Evolutionary conservation across 2,329 filamentous ascomycete genomes (phyloP), one percentile per base, ranked within the genome.

Genomic region (Zasmidium citrigriseum): DNA sequence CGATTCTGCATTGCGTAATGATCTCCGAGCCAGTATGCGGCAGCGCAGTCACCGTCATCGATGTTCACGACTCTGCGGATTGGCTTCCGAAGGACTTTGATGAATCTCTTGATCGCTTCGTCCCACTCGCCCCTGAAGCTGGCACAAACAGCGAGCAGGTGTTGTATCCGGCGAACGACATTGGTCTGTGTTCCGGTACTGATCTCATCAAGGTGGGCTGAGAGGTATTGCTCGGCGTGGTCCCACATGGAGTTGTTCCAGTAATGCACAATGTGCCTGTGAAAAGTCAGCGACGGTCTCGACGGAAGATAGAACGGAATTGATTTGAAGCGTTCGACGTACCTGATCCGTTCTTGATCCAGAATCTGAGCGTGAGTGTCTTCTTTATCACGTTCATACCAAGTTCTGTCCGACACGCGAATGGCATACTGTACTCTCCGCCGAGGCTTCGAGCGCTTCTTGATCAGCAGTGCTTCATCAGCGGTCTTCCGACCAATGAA

Each of bases 11-110:
- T 41, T 14, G 62, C 48, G 27, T 66, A 70, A 11, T 59, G 38
- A 41, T 70, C 68, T 9, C 62, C 68, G 7, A 68, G 56, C 64
- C 65, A 68, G 48, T 67, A 68, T 9, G 67, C 63, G 10, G 68
- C 65, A 25, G 65, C 65, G 45, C 61, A 64, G 46, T 68, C 68
- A 14, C 64, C 68, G 18, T 51, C 58, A 46, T 70, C 67, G 7
- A 68, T 54, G 3, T 63, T 23, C 2, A 18, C 24, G 4, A 60
- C 16, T 7, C 60, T 54, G 14, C 27, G 23, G 1, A 68, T 57
- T 10, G 65, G 65, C 29, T 38, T 59, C 2, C 57, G 29, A 14
- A 68, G 53, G 1, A 65, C 64, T 2, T 58, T 55, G 20, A 66
- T 46, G 50, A 70, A 68, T 10, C 52, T 54, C 2, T 34, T 21